Base-by-base conservation (phyloP, 768 basidiomycete species). In the Pisolithus albus region DNA sequence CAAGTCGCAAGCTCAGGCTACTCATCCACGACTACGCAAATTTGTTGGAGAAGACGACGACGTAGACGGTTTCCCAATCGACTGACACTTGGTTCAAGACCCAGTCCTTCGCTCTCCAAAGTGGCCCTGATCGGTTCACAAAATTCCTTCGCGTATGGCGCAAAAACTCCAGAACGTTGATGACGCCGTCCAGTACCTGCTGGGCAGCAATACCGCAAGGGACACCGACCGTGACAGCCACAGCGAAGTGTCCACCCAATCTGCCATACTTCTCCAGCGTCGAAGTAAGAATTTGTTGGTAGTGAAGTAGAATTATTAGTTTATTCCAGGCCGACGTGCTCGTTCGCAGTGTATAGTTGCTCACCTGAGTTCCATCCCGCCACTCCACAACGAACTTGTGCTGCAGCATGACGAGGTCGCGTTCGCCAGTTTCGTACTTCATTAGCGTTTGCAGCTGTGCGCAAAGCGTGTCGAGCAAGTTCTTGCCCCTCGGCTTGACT, bases 371-470 rank as follows among this genome's bases (percentile, higher is more conserved):
- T 44, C 95, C 93, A 62, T 97, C 91, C 32, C 79, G 76, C 80
- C 87, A 88, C 65, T 93, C 84, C 36, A 98, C 84, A 59, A 91
- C 72, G 65, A 99, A 98, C 75, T 94, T 95, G 80, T 99, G 95
- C 72, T 97, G 95, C 49, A 99, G 82, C 84, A 98, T 91, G 54
- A 99, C 90, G 55, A 98, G 81, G 69, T 99, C 96, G 10, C 91
- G 84, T 71, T 98, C 93, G 56, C 90, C 91, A 44, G 76, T 71
- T 56, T 84, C 88, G 71, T 95, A 97, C 69, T 84, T 80, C 90
- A 97, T 96, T 66, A 95, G 78, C 54, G 75, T 81, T 75, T 99
- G 93, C 46, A 99, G 80, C 19, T 78, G 83, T 2, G 81, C 89
- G 66, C 94, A 96, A 54, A 99, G 85, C 4, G 96, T 94, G 70